Base-by-base conservation (phyloP, 2,329 filamentous ascomycete species). In the Botrytis pseudocinerea region DNA sequence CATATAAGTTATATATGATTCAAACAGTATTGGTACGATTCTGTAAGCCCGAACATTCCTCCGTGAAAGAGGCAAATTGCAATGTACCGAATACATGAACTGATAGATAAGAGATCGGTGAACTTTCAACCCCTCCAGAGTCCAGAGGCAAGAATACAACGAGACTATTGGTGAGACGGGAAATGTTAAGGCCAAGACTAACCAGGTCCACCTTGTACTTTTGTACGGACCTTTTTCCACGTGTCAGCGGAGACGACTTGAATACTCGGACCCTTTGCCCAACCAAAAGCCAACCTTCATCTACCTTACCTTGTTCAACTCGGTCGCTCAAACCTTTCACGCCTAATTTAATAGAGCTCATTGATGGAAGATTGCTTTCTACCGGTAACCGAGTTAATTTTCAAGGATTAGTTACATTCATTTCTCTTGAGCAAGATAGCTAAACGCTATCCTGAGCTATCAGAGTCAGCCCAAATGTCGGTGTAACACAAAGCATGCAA, bases 401-500 rank as follows among this genome's bases (percentile, higher is more conserved):
- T 32, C 65, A 42, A 68, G 48, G 46, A 32, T 42, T 32, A 32
- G 42, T 42, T 12, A 25, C 40, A 22, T 57, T 42, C 25, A 25
- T 68, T 54, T 32, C 40, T 57, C 16, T 25, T 42, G 65, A 65
- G 42, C 42, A 64, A 44, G 42, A 65, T 42, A 42, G 25, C 22
- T 54, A 54, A 25, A 18, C 25, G 18, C 35, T 57, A 65, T 65
- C 61, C 32, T 71, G 40, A 35, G 32, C 42, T 54, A 42, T 65
- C 61, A 63, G 28, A 63, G 61, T 59, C 65, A 69, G 62, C 63
- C 62, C 40, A 72, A 72, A 72, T 72, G 62, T 72, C 62, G 70
- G 70, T 69, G 70, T 72, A 72, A 72, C 70, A 72, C 38, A 48
- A 61, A 69, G 12, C 22, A 69, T 69, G 60, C 69, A 65, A 64